Evolutionary conservation across 2,329 filamentous ascomycete genomes (phyloP), one percentile per base, ranked within the genome.

Genomic region (Penicillium vulpinum): DNA sequence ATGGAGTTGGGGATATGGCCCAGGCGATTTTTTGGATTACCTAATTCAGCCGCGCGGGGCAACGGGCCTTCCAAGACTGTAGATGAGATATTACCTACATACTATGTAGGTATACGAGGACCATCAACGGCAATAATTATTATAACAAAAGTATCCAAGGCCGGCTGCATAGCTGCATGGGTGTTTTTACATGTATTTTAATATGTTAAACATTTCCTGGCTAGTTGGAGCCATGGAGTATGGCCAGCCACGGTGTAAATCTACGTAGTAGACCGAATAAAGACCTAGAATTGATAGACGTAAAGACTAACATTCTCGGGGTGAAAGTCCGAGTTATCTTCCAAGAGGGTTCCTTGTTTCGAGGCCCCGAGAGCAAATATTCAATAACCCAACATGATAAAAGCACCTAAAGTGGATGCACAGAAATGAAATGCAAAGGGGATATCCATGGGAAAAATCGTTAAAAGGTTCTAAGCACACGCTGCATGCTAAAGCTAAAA

Each of bases 401-500:
- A 59, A 57, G 48, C 56, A 59, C 46, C 57, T 41, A 52, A 62
- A 54, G 11, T n/a, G 24, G 38, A 60, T 45, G 49, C 46, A 54
- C 51, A 61, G 35, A 54, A 51, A 51, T 53, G 62, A 61, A 62
- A 64, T 62, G 62, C 59, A 51, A 54, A 64, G 55, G 65, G 66
- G 67, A 71, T 71, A 71, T 72, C 67, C 62, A 61, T 62, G 51
- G 40, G 3, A 62, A 57, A 65, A 54, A 59, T 69, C 59, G 61
- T 56, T 68, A 60, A 69, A 54, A 54, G 53, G 55, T 64, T 66
- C 57, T 59, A 63, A 65, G 60, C 62, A 67, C 53, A 64, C 63
- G 67, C 70, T 71, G 65, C 60, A 72, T 68, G 70, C 70, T 72
- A 68, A 68, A 59, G 50, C 60, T 57, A 46, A 54, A 62, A 57